Conservation (phyloP, 1,284 basidiomycete species). For the Polyporus tsugae region DNA sequence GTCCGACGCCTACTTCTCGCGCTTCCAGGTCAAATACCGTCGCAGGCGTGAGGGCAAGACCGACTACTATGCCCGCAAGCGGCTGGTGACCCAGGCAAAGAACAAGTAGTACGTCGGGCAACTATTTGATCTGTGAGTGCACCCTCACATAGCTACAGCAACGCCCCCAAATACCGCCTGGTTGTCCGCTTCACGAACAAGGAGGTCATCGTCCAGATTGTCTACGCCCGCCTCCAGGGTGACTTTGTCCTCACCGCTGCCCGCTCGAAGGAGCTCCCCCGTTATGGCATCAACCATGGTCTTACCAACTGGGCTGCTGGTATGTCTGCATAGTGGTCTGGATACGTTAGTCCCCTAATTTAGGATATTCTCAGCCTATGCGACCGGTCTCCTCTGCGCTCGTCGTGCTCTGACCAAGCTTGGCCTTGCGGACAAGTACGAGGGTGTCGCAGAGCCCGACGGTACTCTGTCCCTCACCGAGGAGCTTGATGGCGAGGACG, state of each 20-base stretch:
- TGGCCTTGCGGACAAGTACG: slow-evolving; percentile 98
- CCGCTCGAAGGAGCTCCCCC: slow-evolving; percentile 90
- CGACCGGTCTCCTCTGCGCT: slow-evolving; percentile 95
- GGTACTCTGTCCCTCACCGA: slow-evolving; percentile 89
- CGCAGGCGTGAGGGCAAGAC: slow-evolving; percentile 97
- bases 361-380: slow-evolving; percentile 76
- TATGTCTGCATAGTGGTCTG: slow-evolving; percentile 42
- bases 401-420: slow-evolving; percentile 96
- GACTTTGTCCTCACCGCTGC: slow-evolving; percentile 94
- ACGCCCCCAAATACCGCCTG: slow-evolving; percentile 97
- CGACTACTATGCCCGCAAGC: slow-evolving; percentile 99
- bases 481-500: slow-evolving; percentile 89
- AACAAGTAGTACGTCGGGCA: slow-evolving; percentile 90
- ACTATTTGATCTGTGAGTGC: background rate
- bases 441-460: slow-evolving; percentile 94
- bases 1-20: slow-evolving; percentile 94
- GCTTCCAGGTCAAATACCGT: slow-evolving; percentile 98
- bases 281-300: slow-evolving; percentile 98
- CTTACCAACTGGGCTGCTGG: slow-evolving; percentile 98
- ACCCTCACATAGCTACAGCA: slow-evolving; percentile 50
- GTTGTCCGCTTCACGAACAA: slow-evolving; percentile 98
- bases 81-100: slow-evolving; percentile 97
- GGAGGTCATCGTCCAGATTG: slow-evolving; percentile 92
- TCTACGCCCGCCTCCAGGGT: slow-evolving; percentile 97
- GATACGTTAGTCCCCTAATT: slow-evolving; percentile 6